Percentiles rank a stretch among this genome's conserved stretches.
Conservation (phyloP, 371 early-diverging fungal species). For the Racocetra persica region DNA sequence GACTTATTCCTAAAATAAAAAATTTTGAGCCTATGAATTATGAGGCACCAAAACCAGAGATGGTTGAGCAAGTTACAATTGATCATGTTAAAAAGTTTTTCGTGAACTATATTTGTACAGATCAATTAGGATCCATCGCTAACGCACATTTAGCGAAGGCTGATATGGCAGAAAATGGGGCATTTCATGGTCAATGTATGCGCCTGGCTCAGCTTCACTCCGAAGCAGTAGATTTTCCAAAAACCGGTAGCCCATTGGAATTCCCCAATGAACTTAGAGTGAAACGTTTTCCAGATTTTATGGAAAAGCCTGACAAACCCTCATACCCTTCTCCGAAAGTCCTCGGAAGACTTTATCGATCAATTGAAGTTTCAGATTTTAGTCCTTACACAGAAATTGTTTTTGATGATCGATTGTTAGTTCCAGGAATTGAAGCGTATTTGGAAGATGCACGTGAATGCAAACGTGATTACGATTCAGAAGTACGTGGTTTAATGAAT, state of each 20-base stretch:
- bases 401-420: slow-evolving; percentile 58
- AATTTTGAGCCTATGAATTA: slow-evolving; percentile 71
- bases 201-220: slow-evolving; percentile 75
- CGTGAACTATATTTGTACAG: slow-evolving; percentile 76
- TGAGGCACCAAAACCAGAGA: slow-evolving; percentile 50
- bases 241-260: slow-evolving; percentile 72
- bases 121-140: slow-evolving; percentile 81
- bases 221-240: slow-evolving; percentile 74
- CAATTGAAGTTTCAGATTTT: slow-evolving; percentile 39
- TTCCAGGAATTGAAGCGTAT: slow-evolving; percentile 64
- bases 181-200: slow-evolving; percentile 61
- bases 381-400: slow-evolving; percentile 45
- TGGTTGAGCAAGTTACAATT: slow-evolving; percentile 58
- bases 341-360: slow-evolving; percentile 70
- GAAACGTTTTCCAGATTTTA: slow-evolving; percentile 76
- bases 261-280: slow-evolving; percentile 57
- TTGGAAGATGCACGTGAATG: slow-evolving; percentile 58
- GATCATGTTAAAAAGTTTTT: slow-evolving; percentile 74
- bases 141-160: slow-evolving; percentile 78
- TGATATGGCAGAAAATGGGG: slow-evolving; percentile 62
- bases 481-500: slow-evolving; percentile 66
- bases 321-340: slow-evolving; percentile 72
- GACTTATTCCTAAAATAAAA: slow-evolving; percentile 59
- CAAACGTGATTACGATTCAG: slow-evolving; percentile 60
- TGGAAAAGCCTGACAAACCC: slow-evolving; percentile 71